Evolutionary conservation across 148 eudicot species (phyloP), one percentile per base, ranked within the genome.

Genomic region (Silene uniflora): DNA sequence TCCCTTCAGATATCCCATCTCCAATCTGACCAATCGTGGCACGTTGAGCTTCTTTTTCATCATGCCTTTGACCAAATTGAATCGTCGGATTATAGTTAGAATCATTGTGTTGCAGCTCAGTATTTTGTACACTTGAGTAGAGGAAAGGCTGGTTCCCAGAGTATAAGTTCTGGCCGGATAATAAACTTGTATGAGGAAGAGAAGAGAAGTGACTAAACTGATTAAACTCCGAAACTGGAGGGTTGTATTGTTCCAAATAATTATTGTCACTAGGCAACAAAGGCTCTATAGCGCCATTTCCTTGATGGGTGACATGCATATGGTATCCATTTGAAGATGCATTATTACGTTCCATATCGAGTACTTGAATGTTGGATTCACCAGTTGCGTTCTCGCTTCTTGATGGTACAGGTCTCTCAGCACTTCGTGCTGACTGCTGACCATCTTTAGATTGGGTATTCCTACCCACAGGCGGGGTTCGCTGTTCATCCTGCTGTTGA

Each of bases 251-350:
- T 24, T 71, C 76, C 62, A 75, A 67, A 75, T 72, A 65, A 70
- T 77, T 82, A 71, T 72, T 78, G 76, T 74, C 80, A 69, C 59
- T 21, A 55, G 87, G 83, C 58, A 87, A 67, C 78, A 74, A 61
- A 55, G 16, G 60, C 60, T 55, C 60, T 4, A 55, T 54, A 54
- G 58, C 6, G 19, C 60, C 60, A 55, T 55, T 55, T 55, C 16
- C 60, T 55, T 55, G 60, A 55, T 18, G 60, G 60, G 60, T 16
- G 19, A 55, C 18, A 13, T 55, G 60, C 60, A 55, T 55, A 55
- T 55, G 60, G 60, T 55, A 55, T 55, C 60, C 60, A 8, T 55
- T 55, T 16, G 60, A 55, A 13, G 60, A 55, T 55, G 18, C 60
- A 55, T 55, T 18, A 55, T 55, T 55, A 55, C 11, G 60, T 18